Percentiles rank a stretch among this genome's conserved stretches.
These are phyloP conservation scores for Neopestalotiopsis sp. DNA, from an alignment of 2,329 filamentous ascomycete species.

Conservation along the genomic window DNA sequence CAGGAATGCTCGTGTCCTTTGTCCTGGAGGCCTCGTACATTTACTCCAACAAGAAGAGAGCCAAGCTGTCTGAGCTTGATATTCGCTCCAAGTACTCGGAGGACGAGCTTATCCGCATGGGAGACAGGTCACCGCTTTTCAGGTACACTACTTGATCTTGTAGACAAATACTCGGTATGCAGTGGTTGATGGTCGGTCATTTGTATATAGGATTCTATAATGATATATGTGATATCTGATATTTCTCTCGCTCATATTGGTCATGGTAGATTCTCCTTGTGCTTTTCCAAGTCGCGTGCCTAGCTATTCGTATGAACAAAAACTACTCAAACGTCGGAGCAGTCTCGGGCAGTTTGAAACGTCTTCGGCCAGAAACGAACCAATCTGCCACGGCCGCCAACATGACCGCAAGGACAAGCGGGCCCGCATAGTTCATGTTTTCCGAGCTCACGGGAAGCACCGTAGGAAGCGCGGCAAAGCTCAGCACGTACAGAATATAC, in stretches of 20 bases:
- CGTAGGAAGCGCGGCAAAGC: conserved; percentile 5
- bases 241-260: conserved; percentile 14
- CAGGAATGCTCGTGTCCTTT: conserved; percentile 35
- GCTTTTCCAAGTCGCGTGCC: neutral
- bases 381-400: neutral
- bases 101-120: conserved; percentile 22
- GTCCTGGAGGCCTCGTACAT: conserved; percentile 33
- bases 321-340: neutral
- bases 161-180: neutral
- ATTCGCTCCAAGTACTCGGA: conserved; percentile 19
- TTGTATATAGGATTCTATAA: neutral
- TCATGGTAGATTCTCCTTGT: neutral
- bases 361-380: neutral
- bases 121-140: conserved; percentile 23
- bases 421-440: conserved; percentile 14
- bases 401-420: conserved; percentile 10
- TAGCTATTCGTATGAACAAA: neutral
- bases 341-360: neutral
- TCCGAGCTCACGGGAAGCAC: neutral
- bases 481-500: conserved; percentile 2
- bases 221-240: neutral
- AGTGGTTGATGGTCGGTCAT: neutral
- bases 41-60: conserved; percentile 20
- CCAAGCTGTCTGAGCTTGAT: conserved; percentile 19
- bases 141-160: conserved; percentile 15